Evolutionary conservation across 768 basidiomycete genomes (phyloP).

Genomic region (Suillus subaureus): DNA sequence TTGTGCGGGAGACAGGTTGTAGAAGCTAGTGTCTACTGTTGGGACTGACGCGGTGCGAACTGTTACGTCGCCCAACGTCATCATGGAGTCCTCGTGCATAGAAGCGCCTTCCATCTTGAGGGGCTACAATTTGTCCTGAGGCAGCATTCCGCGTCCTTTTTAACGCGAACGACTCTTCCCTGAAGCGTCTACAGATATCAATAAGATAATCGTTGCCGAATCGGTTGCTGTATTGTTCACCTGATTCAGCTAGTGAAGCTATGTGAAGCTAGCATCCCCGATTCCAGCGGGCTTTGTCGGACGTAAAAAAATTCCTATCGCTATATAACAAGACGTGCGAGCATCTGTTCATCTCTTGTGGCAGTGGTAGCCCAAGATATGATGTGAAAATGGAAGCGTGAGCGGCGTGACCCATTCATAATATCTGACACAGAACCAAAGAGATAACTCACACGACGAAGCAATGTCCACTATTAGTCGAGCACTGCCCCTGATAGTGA

Average conservation of each 20-base stretch:
- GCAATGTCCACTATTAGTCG: too few species aligned
- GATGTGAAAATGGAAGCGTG: too few species aligned
- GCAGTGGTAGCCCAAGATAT: too few species aligned
- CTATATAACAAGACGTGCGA: too few species aligned
- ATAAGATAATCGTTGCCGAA: not conserved
- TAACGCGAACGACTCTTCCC: not conserved
- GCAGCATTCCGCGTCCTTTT: not conserved
- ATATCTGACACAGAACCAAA: not conserved
- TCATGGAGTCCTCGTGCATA: not conserved
- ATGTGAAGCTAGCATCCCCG: too few species aligned
- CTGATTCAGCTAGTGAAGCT: not conserved
- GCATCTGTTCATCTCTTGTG: too few species aligned
- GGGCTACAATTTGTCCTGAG: not conserved
- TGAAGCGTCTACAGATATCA: not conserved
- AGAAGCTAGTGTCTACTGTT: not conserved
- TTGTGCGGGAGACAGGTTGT: slow-evolving; percentile 8
- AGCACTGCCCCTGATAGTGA: not conserved
- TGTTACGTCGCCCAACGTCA: not conserved
- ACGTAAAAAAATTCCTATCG: too few species aligned
- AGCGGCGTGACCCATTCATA: too few species aligned
- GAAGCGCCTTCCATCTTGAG: not conserved
- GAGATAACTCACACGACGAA: not conserved
- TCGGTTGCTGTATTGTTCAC: not conserved
- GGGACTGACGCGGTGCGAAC: not conserved
- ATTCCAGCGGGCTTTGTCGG: too few species aligned